Conservation (phyloP, 306 rosid genomes). For the Pyrus pyrifolia region DNA sequence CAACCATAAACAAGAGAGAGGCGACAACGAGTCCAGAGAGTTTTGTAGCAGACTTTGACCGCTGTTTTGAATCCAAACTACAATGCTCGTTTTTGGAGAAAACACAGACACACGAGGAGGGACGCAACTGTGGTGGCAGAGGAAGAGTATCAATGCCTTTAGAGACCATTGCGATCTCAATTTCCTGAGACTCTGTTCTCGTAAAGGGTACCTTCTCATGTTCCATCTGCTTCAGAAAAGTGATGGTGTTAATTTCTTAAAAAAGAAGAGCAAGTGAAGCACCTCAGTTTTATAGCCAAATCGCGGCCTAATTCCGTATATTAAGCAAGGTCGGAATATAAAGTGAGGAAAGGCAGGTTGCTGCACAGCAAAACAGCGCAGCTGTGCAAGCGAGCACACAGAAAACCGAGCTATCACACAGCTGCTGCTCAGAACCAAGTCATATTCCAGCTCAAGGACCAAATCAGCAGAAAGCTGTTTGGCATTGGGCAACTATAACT, state of each 20-base stretch:
- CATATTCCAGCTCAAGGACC: neutral
- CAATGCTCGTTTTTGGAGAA: constrained; percentile 42
- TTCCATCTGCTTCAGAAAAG: constrained; percentile 43
- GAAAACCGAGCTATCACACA: neutral
- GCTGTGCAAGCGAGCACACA: neutral
- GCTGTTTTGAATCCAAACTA: constrained; percentile 39
- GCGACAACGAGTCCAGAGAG: constrained; percentile 53
- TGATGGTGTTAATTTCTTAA: neutral
- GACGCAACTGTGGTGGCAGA: constrained; percentile 15
- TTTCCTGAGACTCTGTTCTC: constrained; percentile 32
- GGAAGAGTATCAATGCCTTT: constrained; percentile 26
- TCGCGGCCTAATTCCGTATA: neutral
- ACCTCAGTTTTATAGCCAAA: neutral
- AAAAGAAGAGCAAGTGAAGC: neutral
- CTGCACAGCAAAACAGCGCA: neutral
- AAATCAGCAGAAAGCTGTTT: neutral
- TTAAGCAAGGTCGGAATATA: neutral
- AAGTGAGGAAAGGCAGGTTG: neutral
- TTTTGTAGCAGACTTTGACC: constrained; percentile 55
- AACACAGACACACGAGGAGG: constrained; percentile 42
- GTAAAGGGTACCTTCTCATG: constrained; percentile 30
- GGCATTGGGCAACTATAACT: neutral
- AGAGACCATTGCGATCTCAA: constrained; percentile 31
- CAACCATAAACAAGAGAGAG: constrained; percentile 55
- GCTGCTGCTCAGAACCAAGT: neutral